These are phyloP conservation scores for Wallacemonas sp. DNA, from an alignment of 208 protist species.

Conservation along the genomic window DNA sequence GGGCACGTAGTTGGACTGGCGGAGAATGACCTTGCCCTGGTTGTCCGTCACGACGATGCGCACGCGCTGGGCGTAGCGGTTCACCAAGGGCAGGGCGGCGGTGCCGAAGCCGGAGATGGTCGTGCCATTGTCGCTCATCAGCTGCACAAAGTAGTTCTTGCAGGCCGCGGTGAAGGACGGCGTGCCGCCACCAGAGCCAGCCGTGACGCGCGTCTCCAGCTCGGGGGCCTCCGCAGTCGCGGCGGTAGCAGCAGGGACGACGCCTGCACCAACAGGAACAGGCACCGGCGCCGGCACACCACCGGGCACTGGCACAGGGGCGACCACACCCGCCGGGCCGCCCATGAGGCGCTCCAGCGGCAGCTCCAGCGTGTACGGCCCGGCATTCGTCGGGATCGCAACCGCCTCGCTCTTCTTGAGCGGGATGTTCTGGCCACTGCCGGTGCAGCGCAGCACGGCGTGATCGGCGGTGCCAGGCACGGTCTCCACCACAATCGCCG, in stretches of 20 bases:
- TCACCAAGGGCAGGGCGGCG: conserved; percentile 45
- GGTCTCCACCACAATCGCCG: conserved; percentile 55
- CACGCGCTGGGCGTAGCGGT: conserved; percentile 52
- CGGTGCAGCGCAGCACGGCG: conserved; percentile 53
- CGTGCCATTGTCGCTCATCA: conserved; percentile 57
- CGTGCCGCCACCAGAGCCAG: conserved; percentile 20
- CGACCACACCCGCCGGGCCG: background rate
- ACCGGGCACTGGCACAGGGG: background rate
- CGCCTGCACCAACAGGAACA: conserved; percentile 1
- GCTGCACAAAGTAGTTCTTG: conserved; percentile 51
- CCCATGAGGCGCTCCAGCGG: conserved; percentile 21
- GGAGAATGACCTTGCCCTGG: conserved; percentile 39
- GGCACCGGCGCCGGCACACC: background rate
- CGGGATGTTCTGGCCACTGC: conserved; percentile 48
- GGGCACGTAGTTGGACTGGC: conserved; percentile 63
- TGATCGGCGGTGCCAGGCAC: conserved; percentile 26
- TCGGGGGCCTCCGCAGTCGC: conserved; percentile 26
- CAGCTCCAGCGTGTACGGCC: conserved; percentile 64
- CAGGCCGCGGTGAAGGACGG: conserved; percentile 47
- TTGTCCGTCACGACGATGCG: conserved; percentile 51
- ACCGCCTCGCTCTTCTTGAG: conserved; percentile 41
- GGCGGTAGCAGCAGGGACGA: background rate
- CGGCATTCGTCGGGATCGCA: conserved; percentile 40
- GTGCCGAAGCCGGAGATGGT: conserved; percentile 39
- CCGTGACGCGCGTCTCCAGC: conserved; percentile 51